phyloP scores from a whole-genome alignment of 176 grass and related monocot species.

The Calamus simplicifolius region DNA sequence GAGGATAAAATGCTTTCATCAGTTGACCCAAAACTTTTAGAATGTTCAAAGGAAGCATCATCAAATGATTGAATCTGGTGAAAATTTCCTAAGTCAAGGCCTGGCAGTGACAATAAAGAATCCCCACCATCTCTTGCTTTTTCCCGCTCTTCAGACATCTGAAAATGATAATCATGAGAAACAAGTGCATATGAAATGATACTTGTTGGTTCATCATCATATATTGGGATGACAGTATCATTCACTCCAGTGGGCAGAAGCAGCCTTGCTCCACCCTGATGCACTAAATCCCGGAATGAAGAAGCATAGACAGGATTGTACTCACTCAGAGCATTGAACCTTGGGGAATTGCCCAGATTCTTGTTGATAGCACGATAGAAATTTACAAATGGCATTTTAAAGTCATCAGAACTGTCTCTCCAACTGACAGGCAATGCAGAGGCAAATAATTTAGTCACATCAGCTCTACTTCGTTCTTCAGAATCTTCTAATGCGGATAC shows the following conservation, averaged over 20 bases:
- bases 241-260: slow-evolving; percentile 69
- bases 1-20: slow-evolving; percentile 32
- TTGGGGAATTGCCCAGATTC: slow-evolving; percentile 39
- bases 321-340: slow-evolving; percentile 50
- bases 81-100: slow-evolving; percentile 73
- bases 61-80: slow-evolving; percentile 61
- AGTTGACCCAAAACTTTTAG: slow-evolving; percentile 17
- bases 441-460: slow-evolving; percentile 18
- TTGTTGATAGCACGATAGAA: slow-evolving; percentile 61
- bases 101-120: slow-evolving; percentile 38
- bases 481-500: slow-evolving; percentile 11
- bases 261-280: slow-evolving; percentile 52
- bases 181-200: slow-evolving; percentile 86
- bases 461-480: slow-evolving; percentile 36
- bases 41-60: slow-evolving; percentile 66
- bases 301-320: slow-evolving; percentile 54
- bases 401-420: slow-evolving; percentile 51
- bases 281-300: slow-evolving; percentile 61
- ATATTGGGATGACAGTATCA: slow-evolving; percentile 74
- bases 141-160: slow-evolving; percentile 46
- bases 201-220: slow-evolving; percentile 96
- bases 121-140: slow-evolving; percentile 48
- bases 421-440: slow-evolving; percentile 38
- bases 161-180: slow-evolving; percentile 56
- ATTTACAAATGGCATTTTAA: slow-evolving; percentile 59